phyloP scores from a whole-genome alignment of 768 basidiomycete species.

The Leccinum variicolor region DNA sequence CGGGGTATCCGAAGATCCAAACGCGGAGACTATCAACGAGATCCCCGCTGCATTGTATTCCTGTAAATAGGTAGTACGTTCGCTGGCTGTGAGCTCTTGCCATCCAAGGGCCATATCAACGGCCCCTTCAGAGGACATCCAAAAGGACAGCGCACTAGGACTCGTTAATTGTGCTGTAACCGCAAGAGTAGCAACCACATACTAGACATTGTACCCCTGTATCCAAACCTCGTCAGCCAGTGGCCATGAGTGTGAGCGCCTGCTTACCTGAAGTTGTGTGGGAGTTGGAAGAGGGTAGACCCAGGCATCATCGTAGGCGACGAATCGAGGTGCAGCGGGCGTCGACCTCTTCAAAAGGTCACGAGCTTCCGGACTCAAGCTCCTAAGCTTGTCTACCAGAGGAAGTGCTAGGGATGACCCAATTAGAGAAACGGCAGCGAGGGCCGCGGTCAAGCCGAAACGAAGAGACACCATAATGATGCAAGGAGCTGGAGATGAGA shows the following conservation, averaged over 20 bases:
- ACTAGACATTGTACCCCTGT: slow-evolving; percentile 36
- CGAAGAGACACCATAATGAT: slow-evolving; percentile 10
- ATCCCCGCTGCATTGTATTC: slow-evolving; percentile 56
- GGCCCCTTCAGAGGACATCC: slow-evolving; percentile 35
- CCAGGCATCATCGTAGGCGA: slow-evolving; percentile 39
- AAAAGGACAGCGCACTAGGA: slow-evolving; percentile 39
- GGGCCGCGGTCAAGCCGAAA: neutral
- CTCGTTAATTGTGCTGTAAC: neutral
- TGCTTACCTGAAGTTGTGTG: slow-evolving; percentile 40
- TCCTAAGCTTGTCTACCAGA: slow-evolving; percentile 13
- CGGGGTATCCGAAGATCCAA: slow-evolving; percentile 40
- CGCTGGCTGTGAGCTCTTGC: slow-evolving; percentile 33
- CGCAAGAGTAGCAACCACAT: neutral
- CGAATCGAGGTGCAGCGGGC: slow-evolving; percentile 48
- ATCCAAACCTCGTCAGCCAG: neutral
- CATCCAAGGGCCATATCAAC: slow-evolving; percentile 45
- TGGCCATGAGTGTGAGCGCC: neutral
- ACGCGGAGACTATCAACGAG: slow-evolving; percentile 52
- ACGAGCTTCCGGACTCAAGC: slow-evolving; percentile 17
- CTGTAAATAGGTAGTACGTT: slow-evolving; percentile 42
- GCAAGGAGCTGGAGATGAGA: neutral
- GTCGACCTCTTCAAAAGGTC: slow-evolving; percentile 13
- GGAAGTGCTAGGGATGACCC: slow-evolving; percentile 9
- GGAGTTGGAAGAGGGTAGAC: slow-evolving; percentile 41
- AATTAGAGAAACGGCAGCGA: slow-evolving; percentile 5